These are phyloP conservation scores for Prunus yedoensis DNA, from an alignment of 331 rosid genomes.

Conservation along the genomic window DNA sequence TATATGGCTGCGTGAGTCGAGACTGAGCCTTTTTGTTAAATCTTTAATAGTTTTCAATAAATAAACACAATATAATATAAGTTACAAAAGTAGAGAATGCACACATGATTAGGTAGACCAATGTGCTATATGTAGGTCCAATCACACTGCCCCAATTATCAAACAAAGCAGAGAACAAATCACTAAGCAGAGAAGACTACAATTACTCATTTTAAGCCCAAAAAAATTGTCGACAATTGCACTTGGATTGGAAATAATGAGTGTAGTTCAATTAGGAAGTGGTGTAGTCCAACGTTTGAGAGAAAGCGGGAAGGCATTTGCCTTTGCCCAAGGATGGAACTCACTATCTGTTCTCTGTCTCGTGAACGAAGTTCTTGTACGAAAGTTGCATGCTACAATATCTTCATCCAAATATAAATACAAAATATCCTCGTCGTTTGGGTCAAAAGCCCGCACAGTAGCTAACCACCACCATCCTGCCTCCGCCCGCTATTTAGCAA, in stretches of 20 bases:
- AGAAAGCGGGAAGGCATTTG: not conserved
- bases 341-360: not conserved
- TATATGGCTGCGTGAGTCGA: no score
- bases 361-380: not conserved
- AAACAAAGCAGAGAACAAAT: no score
- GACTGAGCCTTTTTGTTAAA: no score
- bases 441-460: not conserved
- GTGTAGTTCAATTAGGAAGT: not conserved
- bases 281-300: not conserved
- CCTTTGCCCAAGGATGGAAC: not conserved
- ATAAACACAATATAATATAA: no score
- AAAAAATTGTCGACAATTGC: not conserved
- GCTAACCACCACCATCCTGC: rapidly evolving
- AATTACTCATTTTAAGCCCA: no score
- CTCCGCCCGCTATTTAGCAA: not conserved
- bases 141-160: no score
- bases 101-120: no score
- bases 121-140: no score
- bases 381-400: not conserved
- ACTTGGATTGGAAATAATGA: not conserved
- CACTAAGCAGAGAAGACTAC: no score
- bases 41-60: no score
- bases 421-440: not conserved
- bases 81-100: no score
- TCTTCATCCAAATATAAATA: not conserved